phyloP scores from a whole-genome alignment of 1,284 basidiomycete species.

The Vanrija humicola region DNA sequence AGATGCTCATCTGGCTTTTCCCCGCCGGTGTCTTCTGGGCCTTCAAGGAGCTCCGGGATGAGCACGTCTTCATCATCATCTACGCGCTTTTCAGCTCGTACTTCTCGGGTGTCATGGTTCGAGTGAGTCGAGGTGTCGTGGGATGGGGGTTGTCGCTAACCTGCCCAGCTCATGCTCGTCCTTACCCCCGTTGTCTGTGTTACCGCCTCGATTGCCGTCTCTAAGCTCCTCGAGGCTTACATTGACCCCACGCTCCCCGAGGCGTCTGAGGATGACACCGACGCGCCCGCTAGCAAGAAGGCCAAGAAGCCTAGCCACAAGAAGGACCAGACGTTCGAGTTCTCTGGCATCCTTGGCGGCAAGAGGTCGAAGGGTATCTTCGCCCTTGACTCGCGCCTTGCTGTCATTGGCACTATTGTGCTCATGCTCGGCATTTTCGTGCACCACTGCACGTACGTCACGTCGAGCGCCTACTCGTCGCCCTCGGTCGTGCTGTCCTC shows the following conservation, averaged over 20 bases:
- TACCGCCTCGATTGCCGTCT: conserved; percentile 83
- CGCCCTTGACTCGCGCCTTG: conserved; percentile 74
- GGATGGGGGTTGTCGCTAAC: not conserved
- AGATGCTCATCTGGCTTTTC: conserved; percentile 97
- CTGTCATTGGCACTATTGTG: conserved; percentile 72
- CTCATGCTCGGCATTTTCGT: conserved; percentile 85
- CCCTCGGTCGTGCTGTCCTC: conserved; percentile 94
- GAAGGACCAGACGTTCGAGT: conserved; percentile 36
- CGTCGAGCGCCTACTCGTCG: conserved; percentile 91
- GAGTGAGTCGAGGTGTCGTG: conserved; percentile 39
- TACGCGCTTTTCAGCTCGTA: conserved; percentile 94
- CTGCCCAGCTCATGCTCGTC: conserved; percentile 42
- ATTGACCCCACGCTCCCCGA: conserved; percentile 58
- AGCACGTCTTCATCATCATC: conserved; percentile 98
- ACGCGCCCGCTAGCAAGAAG: conserved; percentile 24
- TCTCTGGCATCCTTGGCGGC: conserved; percentile 30
- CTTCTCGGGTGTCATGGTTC: conserved; percentile 99
- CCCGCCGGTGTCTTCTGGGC: conserved; percentile 92
- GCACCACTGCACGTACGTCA: conserved; percentile 95
- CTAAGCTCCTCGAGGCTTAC: conserved; percentile 83
- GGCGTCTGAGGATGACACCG: conserved; percentile 14
- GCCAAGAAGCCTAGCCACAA: conserved; percentile 64
- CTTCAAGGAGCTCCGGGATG: conserved; percentile 91
- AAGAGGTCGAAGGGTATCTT: conserved; percentile 63
- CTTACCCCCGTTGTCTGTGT: conserved; percentile 56